phyloP scores from a whole-genome alignment of 495 filamentous ascomycete genomes.

The Thozetella sp. region DNA sequence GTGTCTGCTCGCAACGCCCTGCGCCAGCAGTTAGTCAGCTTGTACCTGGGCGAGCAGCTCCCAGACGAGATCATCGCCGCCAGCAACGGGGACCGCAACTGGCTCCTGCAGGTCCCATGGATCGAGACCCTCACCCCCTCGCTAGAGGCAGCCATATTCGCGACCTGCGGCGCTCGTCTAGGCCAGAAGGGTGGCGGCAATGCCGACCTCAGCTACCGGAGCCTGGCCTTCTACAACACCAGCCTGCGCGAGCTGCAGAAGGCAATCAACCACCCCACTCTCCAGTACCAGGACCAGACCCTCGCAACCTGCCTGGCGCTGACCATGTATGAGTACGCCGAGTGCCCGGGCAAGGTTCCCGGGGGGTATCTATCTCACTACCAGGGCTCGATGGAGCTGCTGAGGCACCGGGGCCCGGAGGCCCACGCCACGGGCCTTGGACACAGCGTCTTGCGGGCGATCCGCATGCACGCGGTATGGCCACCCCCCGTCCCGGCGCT shows the following conservation, averaged over 20 bases:
- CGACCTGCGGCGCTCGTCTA: conserved; percentile 2
- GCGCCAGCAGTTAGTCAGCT: no score
- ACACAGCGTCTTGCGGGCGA: conserved; percentile 3
- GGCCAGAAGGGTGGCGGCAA: neutral
- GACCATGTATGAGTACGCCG: conserved; percentile 2
- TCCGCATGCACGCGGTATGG: conserved; percentile 1
- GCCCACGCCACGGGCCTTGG: conserved; percentile 1
- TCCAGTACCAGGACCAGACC: neutral
- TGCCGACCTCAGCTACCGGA: neutral
- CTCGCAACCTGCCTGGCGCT: conserved; percentile 3
- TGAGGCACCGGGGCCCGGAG: neutral
- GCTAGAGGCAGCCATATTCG: conserved; percentile 1
- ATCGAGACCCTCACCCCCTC: neutral
- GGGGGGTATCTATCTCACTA: conserved; percentile 4
- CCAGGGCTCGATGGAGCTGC: conserved; percentile 4
- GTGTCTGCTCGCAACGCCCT: no score
- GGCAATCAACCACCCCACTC: conserved; percentile 1
- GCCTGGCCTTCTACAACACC: neutral
- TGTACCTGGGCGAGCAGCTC: no score
- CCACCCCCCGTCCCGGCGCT: neutral
- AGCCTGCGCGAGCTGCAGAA: neutral
- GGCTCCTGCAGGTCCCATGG: neutral
- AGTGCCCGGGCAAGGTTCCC: neutral
- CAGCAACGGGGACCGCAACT: neutral
- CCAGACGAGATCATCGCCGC: no score